A percentile compares a stretch with the other conserved stretches of the same genome.
Evolutionary conservation across 768 basidiomycete species (phyloP).

Genomic region (Pleurotus platypus): DNA sequence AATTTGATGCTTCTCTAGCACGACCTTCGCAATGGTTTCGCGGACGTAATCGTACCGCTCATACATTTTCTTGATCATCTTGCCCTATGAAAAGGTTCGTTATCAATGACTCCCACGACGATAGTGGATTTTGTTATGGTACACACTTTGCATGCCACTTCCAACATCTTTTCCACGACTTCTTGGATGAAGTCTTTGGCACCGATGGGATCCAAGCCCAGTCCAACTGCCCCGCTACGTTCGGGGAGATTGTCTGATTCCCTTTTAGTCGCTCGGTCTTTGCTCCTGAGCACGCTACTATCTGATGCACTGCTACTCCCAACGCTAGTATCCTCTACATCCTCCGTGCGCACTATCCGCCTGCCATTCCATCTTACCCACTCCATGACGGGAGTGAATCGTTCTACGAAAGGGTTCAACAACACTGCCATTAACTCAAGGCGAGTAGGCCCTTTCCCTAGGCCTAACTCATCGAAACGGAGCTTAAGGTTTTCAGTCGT

Average conservation of each 20-base stretch:
- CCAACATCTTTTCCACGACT: slow-evolving; percentile 57
- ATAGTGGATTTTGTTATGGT: background rate
- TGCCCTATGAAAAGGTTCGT: slow-evolving; percentile 40
- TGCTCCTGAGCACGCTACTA: background rate
- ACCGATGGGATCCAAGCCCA: slow-evolving; percentile 39
- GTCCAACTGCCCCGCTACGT: slow-evolving; percentile 14
- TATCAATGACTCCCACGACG: slow-evolving; percentile 5
- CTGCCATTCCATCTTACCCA: slow-evolving; percentile 31
- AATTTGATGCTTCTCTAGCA: slow-evolving; percentile 49
- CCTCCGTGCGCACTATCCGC: slow-evolving; percentile 11
- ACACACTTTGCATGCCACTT: slow-evolving; percentile 56
- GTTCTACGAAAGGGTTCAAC: slow-evolving; percentile 67
- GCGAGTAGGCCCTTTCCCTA: slow-evolving; percentile 24
- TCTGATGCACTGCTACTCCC: background rate
- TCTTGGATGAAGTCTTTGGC: slow-evolving; percentile 49
- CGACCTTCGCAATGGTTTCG: slow-evolving; percentile 37
- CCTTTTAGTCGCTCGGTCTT: background rate
- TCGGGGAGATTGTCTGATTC: slow-evolving; percentile 2
- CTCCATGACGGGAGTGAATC: slow-evolving; percentile 44
- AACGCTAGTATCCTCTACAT: slow-evolving; percentile 5
- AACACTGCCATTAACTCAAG: slow-evolving; percentile 32
- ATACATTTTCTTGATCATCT: slow-evolving; percentile 56
- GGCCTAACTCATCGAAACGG: slow-evolving; percentile 51
- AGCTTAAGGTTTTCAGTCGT: slow-evolving; percentile 32
- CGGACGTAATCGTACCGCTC: slow-evolving; percentile 43